A percentile compares a stretch with the other conserved stretches of the same genome.
These are phyloP conservation scores for Pelargonium fulgidum DNA, from an alignment of 441 rosid genomes.

Conservation along the genomic window DNA sequence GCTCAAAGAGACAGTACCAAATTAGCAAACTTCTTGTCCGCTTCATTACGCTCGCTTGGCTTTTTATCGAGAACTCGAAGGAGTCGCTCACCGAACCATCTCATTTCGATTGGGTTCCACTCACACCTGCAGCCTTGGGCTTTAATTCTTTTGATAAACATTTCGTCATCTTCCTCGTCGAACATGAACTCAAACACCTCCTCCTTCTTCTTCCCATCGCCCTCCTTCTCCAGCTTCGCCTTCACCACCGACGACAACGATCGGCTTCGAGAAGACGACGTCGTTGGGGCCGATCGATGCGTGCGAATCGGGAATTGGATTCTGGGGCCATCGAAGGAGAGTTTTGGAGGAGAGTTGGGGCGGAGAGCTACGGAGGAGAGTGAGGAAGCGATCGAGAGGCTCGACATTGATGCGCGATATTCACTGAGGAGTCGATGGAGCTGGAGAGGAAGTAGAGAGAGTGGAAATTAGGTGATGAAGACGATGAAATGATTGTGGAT, in stretches of 20 bases:
- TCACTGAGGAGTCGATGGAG: neutral
- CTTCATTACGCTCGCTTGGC: conserved; percentile 44
- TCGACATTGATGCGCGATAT: conserved; percentile 33
- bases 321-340: conserved; percentile 47
- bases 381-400: conserved; percentile 39
- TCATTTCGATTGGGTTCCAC: too few species aligned
- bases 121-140: too few species aligned
- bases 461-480: too few species aligned
- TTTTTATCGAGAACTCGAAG: too few species aligned
- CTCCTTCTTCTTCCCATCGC: conserved; percentile 41
- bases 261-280: conserved; percentile 24
- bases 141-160: too few species aligned
- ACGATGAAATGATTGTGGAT: too few species aligned
- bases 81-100: too few species aligned
- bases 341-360: conserved; percentile 28
- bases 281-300: conserved; percentile 14
- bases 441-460: too few species aligned
- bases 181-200: too few species aligned
- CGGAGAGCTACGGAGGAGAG: conserved; percentile 32
- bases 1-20: neutral
- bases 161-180: too few species aligned
- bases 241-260: conserved; percentile 48
- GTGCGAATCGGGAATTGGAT: conserved; percentile 30
- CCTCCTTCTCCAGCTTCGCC: conserved; percentile 74
- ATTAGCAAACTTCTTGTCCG: too few species aligned